These are phyloP conservation scores for Piloderma croceum DNA, from an alignment of 768 basidiomycete species.

Conservation along the genomic window DNA sequence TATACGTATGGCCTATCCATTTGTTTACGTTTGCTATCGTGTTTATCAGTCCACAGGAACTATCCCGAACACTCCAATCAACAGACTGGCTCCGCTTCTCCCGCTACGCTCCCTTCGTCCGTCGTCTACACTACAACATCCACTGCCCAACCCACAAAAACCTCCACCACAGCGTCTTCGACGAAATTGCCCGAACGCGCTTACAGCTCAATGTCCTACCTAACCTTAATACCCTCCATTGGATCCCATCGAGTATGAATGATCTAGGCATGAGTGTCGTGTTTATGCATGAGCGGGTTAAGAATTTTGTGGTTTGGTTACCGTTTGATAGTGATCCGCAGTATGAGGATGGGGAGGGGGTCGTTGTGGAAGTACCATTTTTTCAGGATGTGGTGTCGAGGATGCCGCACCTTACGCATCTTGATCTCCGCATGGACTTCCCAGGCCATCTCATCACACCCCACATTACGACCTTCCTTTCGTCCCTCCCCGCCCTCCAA, in stretches of 20 bases:
- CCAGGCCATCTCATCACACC: slow-evolving; percentile 37
- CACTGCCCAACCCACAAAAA: slow-evolving; percentile 14
- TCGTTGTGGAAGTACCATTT: slow-evolving; percentile 10
- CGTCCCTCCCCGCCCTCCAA: slow-evolving; percentile 37
- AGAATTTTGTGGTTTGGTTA: slow-evolving; percentile 26
- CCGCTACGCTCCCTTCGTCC: slow-evolving; percentile 47
- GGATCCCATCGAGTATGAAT: slow-evolving; percentile 28
- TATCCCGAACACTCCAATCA: slow-evolving; percentile 36
- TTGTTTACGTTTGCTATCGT: not conserved
- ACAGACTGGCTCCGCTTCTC: slow-evolving; percentile 53
- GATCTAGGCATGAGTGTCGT: slow-evolving; percentile 37
- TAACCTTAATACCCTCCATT: slow-evolving; percentile 45
- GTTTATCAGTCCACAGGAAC: slow-evolving; percentile 26
- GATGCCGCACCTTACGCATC: slow-evolving; percentile 43
- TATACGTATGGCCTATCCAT: slow-evolving; percentile 20
- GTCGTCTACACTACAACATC: slow-evolving; percentile 25
- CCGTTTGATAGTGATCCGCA: too few species aligned
- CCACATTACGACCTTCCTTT: slow-evolving; percentile 35
- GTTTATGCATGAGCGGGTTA: slow-evolving; percentile 55
- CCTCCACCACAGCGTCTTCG: slow-evolving; percentile 37
- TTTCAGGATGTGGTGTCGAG: slow-evolving; percentile 40
- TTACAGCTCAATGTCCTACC: slow-evolving; percentile 50
- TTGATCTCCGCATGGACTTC: slow-evolving; percentile 42
- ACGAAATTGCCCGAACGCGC: slow-evolving; percentile 53
- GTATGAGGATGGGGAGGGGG: too few species aligned